Base-by-base conservation (phyloP, 2,329 filamentous ascomycete species). In the Cladosporium sp. region DNA sequence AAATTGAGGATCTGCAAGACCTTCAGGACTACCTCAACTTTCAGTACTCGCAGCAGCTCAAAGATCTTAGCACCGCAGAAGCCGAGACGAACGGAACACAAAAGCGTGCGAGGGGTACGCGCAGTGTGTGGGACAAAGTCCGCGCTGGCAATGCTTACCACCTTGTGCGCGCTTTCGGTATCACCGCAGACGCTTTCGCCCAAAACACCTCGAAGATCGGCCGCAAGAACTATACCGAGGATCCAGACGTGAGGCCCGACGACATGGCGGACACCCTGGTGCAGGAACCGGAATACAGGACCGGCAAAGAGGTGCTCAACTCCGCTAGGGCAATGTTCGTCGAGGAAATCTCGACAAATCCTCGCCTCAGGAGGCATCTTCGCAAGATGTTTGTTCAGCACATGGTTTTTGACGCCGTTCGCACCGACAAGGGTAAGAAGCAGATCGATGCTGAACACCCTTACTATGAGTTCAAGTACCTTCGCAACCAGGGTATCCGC, bases 391-490 rank as follows among this genome's bases (percentile, higher is more conserved):
- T 88, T 70, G 97, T 96, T 65, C 81, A 84, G 65, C 85, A 85
- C 60, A 89, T 90, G 19, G 80, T 87, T 52, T 84, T 98, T 55
- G 90, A 92, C 72, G 95, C 91, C 68, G 83, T 82, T 56, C 84
- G 93, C 52, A 98, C 93, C 0, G 91, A 97, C 55, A 98, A 97
- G 71, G 93, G 93, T 28, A 75, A 96, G 49, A 87, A 88, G 53
- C 88, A 89, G 65, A 97, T 98, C 61, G 91, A 95, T 62, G 92
- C 97, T 56, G 84, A 93, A 19, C 91, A 97, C 64, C 89, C 90
- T 0, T 97, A 95, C 70, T 97, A 97, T 67, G 93, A 97, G 70
- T 89, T 98, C 75, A 95, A 98, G 70, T 98, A 98, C 63, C 78
- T 98, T 16, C 84, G 89, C 58, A 90, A 93, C 62, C 91, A 96